phyloP scores from a whole-genome alignment of 441 rosid genomes.

The Euphorbia schlechtendalii region DNA sequence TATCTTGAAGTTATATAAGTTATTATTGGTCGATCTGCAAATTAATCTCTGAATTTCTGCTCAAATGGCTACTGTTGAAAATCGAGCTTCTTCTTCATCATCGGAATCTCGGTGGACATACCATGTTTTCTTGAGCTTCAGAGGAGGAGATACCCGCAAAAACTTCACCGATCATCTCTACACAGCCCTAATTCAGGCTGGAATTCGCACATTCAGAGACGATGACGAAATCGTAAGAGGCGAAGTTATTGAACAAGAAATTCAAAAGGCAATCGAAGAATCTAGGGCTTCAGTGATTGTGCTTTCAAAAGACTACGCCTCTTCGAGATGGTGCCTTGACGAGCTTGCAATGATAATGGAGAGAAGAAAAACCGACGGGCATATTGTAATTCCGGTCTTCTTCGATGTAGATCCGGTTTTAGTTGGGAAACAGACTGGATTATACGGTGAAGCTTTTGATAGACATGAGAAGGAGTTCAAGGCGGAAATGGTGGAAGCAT shows the following conservation, averaged over 20 bases:
- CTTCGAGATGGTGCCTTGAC: slow-evolving; percentile 19
- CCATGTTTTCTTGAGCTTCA: slow-evolving; percentile 17
- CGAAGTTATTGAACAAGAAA: slow-evolving; percentile 11
- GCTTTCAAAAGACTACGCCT: slow-evolving; percentile 16
- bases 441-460: slow-evolving; percentile 11
- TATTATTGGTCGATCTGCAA: too few relatives aligned
- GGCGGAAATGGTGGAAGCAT: neutral
- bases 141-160: slow-evolving; percentile 17
- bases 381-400: slow-evolving; percentile 9
- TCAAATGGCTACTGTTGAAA: neutral
- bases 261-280: slow-evolving; percentile 9
- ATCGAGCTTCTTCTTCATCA: neutral
- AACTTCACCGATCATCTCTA: slow-evolving; percentile 17
- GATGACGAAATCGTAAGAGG: slow-evolving; percentile 16
- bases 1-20: too few relatives aligned
- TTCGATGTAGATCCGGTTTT: slow-evolving; percentile 11
- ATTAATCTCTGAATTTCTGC: neutral
- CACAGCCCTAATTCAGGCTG: slow-evolving; percentile 14
- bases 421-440: slow-evolving; percentile 9
- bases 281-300: slow-evolving; percentile 9
- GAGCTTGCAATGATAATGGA: slow-evolving; percentile 16
- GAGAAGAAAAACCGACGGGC: slow-evolving; percentile 2
- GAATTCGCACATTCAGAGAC: slow-evolving; percentile 14
- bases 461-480: slow-evolving; percentile 10
- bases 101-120: slow-evolving; percentile 6